Percentiles rank a stretch among this genome's conserved stretches.
Evolutionary conservation across 2,329 filamentous ascomycete species (phyloP).

Genomic region (Talaromyces sp.): DNA sequence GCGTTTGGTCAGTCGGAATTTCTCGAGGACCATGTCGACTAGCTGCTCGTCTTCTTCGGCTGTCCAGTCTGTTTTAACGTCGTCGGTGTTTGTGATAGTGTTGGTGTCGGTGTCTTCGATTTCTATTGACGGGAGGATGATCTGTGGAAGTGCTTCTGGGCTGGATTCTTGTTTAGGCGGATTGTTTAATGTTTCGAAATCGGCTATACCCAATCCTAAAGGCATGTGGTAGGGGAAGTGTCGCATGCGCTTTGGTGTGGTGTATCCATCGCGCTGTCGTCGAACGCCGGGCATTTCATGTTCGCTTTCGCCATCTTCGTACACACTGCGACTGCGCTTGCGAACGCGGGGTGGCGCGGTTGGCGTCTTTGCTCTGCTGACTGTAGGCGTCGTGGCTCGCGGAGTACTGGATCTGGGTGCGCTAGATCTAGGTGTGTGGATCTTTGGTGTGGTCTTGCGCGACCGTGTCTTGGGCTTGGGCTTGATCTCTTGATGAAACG

Average conservation of each 20-base stretch:
- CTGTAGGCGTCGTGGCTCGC: background rate
- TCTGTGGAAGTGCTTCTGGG: constrained; percentile 19
- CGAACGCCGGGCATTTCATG: constrained; percentile 15
- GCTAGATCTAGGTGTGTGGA: constrained; percentile 1
- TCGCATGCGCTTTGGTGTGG: constrained; percentile 47
- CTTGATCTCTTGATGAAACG: constrained; percentile 29
- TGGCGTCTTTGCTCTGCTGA: constrained; percentile 18
- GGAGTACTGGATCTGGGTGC: background rate
- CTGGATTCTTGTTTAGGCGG: constrained; percentile 18
- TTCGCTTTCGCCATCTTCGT: constrained; percentile 26
- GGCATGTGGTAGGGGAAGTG: constrained; percentile 44
- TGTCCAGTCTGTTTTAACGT: constrained; percentile 31
- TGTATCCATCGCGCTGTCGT: constrained; percentile 26
- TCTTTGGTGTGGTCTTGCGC: constrained; percentile 26
- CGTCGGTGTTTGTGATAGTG: constrained; percentile 7
- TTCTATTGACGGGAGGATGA: constrained; percentile 39
- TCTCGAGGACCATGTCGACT: constrained; percentile 44
- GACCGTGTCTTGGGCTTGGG: constrained; percentile 26
- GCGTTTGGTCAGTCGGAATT: constrained; percentile 41
- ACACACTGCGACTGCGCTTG: constrained; percentile 38
- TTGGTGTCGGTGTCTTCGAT: constrained; percentile 23
- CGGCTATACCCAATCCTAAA: constrained; percentile 41
- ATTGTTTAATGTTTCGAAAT: constrained; percentile 41
- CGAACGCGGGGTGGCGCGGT: constrained; percentile 31
- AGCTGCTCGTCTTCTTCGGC: constrained; percentile 42